Percentiles rank a stretch among this genome's conserved stretches.
Conservation (phyloP, 73 alveolate genomes). For the Uronychia binucleata region DNA sequence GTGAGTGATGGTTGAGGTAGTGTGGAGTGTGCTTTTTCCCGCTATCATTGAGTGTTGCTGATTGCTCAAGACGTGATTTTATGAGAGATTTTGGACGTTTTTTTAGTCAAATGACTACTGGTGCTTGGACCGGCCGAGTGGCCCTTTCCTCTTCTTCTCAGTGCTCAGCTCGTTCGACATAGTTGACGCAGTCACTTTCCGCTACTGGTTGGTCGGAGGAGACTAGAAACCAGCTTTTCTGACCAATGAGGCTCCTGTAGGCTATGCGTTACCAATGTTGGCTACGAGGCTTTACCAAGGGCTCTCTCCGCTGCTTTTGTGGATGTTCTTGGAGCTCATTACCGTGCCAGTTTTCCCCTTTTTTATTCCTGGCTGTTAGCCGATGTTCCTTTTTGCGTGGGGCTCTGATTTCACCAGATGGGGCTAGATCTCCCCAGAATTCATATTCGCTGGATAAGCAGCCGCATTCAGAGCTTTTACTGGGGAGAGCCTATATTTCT, state of each 20-base stretch:
- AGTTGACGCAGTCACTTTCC: not conserved
- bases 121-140: not conserved
- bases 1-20: no score
- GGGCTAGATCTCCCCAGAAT: not conserved
- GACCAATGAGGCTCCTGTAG: not conserved
- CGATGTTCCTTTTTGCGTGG: not conserved
- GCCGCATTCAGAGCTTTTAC: not conserved
- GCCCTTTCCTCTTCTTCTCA: not conserved
- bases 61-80: no score
- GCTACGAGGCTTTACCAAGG: not conserved
- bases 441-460: not conserved
- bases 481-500: not conserved
- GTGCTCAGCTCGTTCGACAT: not conserved
- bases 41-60: no score
- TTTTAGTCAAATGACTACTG: not conserved
- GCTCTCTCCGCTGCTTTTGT: not conserved
- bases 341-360: no score
- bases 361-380: no score
- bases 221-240: not conserved
- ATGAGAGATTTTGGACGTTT: no score
- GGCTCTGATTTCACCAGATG: not conserved
- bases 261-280: not conserved
- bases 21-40: no score
- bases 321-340: not conserved
- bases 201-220: not conserved